Conservation (phyloP, 176 grass and related monocot genomes). For the Musa schizocarpa region DNA sequence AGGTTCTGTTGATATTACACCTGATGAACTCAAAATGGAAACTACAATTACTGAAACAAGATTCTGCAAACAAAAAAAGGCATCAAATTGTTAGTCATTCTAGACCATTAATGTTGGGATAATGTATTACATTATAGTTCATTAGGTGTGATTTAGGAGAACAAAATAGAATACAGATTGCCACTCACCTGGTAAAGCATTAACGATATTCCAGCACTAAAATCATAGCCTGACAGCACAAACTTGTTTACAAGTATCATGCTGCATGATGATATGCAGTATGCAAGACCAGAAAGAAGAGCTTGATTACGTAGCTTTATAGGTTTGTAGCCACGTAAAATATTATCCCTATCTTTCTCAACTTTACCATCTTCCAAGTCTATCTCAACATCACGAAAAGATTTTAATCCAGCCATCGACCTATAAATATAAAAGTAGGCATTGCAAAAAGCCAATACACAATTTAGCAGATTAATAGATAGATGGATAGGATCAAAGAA, state of each 20-base stretch:
- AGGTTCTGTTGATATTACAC: constrained; percentile 66
- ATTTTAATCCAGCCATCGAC: constrained; percentile 27
- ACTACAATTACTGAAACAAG: constrained; percentile 77
- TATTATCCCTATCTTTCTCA: constrained; percentile 54
- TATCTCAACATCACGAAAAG: constrained; percentile 33
- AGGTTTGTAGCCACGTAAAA: constrained; percentile 26
- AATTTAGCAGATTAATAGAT: background rate
- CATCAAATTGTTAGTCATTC: constrained; percentile 11
- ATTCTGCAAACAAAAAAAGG: constrained; percentile 56
- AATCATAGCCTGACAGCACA: constrained; percentile 75
- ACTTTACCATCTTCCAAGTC: constrained; percentile 77
- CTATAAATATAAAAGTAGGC: constrained; percentile 24
- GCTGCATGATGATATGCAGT: constrained; percentile 85
- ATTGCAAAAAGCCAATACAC: background rate
- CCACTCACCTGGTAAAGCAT: constrained; percentile 82
- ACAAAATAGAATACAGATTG: background rate
- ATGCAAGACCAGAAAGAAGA: constrained; percentile 81
- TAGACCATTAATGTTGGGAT: background rate
- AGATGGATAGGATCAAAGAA: background rate
- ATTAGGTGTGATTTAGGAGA: background rate
- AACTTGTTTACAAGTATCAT: constrained; percentile 97
- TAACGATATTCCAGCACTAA: constrained; percentile 85
- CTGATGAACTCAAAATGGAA: constrained; percentile 46
- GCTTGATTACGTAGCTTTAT: constrained; percentile 62
- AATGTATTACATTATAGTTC: background rate